phyloP scores from a whole-genome alignment of 2,329 filamentous ascomycete species.

The Cladosporium sp. region DNA sequence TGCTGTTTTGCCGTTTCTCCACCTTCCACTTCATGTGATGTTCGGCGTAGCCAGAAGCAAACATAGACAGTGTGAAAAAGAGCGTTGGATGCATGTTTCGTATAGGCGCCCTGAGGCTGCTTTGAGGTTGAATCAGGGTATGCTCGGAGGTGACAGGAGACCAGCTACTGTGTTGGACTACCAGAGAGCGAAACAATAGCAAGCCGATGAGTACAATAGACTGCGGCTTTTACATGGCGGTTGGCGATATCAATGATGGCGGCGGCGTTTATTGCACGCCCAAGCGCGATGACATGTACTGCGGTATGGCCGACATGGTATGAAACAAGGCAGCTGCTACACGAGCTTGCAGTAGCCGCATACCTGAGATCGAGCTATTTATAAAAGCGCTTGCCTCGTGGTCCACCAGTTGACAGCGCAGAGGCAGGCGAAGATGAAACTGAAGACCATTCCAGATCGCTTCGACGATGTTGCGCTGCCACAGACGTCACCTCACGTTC shows the following conservation, averaged over 20 bases:
- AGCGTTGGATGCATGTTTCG: background rate
- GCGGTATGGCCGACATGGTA: slow-evolving; percentile 2
- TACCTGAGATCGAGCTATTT: background rate
- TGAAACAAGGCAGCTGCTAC: slow-evolving; percentile 8
- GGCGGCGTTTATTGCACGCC: background rate
- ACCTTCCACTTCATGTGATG: slow-evolving; percentile 31
- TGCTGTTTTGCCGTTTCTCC: slow-evolving; percentile 21
- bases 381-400: slow-evolving; percentile 1
- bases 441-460: background rate
- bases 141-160: slow-evolving; percentile 17
- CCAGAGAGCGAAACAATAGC: background rate
- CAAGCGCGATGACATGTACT: slow-evolving; percentile 11
- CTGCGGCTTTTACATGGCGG: background rate
- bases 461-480: background rate
- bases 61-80: background rate
- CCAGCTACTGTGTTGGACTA: background rate
- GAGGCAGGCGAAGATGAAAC: slow-evolving; percentile 2
- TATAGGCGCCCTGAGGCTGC: background rate
- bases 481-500: slow-evolving; percentile 6
- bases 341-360: background rate
- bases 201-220: background rate
- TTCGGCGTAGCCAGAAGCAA: slow-evolving; percentile 6
- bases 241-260: background rate
- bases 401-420: background rate
- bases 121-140: slow-evolving; percentile 23